Evolutionary conservation across 2,329 filamentous ascomycete species (phyloP).

Genomic region (Teratosphaeria epicoccoides): DNA sequence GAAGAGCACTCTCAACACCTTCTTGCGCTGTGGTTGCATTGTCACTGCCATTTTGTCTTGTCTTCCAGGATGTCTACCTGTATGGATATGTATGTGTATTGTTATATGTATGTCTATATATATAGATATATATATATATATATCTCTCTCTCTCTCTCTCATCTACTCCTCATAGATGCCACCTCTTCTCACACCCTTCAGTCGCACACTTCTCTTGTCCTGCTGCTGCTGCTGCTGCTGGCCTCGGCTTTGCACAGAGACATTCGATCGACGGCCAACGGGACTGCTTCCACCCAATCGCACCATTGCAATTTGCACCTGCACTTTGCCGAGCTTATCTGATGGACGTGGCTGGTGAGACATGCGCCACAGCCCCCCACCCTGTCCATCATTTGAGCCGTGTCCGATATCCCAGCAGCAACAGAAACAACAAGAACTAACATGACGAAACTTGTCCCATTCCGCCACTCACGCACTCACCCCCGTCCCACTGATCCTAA

Average conservation of each 20-base stretch:
- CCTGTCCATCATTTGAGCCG: not conserved
- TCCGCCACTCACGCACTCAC: conserved; percentile 8
- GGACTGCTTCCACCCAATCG: not conserved
- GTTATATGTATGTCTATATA: too few relatives aligned
- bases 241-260: conserved; percentile 19
- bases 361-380: not conserved
- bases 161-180: not conserved
- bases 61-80: too few relatives aligned
- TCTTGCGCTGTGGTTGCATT: not conserved
- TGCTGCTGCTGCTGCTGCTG: too few relatives aligned
- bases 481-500: conserved; percentile 10
- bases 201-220: too few relatives aligned
- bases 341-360: not conserved
- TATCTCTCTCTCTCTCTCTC: not conserved
- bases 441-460: too few relatives aligned
- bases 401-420: too few relatives aligned
- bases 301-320: not conserved
- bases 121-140: too few relatives aligned
- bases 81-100: too few relatives aligned
- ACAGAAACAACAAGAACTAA: too few relatives aligned
- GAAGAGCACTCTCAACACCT: conserved; percentile 77
- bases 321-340: not conserved
- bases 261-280: conserved; percentile 18
- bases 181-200: too few relatives aligned
- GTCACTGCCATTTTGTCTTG: not conserved